Percentiles rank a stretch among this genome's conserved stretches.
phyloP scores from a whole-genome alignment of 352 stramenopile species.

The Globisporangium lucens region DNA sequence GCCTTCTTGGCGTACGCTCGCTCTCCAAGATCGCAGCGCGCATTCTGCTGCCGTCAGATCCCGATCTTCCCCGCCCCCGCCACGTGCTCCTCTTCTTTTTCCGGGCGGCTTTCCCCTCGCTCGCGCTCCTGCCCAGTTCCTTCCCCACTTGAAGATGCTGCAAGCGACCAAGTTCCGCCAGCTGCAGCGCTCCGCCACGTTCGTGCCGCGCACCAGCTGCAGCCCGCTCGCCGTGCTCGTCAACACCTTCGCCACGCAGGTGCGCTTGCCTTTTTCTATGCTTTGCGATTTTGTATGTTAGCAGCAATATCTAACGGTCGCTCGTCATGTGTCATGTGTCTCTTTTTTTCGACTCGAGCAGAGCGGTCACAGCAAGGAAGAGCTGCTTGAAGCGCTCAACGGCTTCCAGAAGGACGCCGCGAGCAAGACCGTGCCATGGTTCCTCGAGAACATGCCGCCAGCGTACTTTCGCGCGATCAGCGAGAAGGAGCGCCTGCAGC shows the following conservation, averaged over 20 bases:
- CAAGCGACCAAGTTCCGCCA: constrained; percentile 59
- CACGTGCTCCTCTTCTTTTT: not conserved
- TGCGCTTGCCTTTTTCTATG: constrained; percentile 1
- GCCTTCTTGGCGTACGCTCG: not conserved
- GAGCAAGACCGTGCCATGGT: constrained; percentile 81
- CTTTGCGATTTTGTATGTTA: not conserved
- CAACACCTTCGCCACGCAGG: constrained; percentile 45
- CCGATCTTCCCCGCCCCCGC: constrained; percentile 12
- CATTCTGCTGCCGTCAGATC: constrained; percentile 8
- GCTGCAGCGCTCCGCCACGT: constrained; percentile 37
- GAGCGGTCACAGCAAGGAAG: constrained; percentile 34
- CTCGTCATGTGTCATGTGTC: constrained; percentile 8
- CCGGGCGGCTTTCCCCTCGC: not conserved
- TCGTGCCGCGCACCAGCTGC: constrained; percentile 22
- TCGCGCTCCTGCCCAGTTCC: not conserved
- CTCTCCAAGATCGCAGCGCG: not conserved
- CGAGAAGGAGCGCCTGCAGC: constrained; percentile 80
- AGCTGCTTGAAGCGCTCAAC: constrained; percentile 57
- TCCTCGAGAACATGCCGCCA: constrained; percentile 87
- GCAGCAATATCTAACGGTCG: not conserved
- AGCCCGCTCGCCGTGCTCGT: constrained; percentile 33
- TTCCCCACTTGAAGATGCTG: constrained; percentile 33
- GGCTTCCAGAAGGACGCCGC: constrained; percentile 69
- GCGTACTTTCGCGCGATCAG: constrained; percentile 88
- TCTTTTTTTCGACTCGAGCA: not conserved